These are phyloP conservation scores for Cryphonectria carpinicola DNA, from an alignment of 2,329 filamentous ascomycete genomes.

Conservation along the genomic window DNA sequence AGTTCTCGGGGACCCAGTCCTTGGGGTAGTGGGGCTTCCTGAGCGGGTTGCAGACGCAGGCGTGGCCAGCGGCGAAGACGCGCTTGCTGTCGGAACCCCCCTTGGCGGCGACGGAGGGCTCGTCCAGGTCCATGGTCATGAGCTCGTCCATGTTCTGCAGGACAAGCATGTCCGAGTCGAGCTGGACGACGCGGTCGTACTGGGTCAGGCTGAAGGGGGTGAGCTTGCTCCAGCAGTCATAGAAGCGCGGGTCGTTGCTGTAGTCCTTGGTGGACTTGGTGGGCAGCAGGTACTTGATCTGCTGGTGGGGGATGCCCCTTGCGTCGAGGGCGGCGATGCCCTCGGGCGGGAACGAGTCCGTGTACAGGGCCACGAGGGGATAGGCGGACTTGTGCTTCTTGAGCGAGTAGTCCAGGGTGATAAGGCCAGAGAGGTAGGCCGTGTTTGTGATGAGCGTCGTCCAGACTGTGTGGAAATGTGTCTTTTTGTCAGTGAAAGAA, in stretches of 20 bases:
- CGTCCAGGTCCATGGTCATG: conserved; percentile 73
- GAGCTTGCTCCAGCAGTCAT: conserved; percentile 90
- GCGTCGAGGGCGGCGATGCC: conserved; percentile 71
- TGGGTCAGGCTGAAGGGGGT: conserved; percentile 75
- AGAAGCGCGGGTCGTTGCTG: conserved; percentile 79
- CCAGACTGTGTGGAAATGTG: conserved; percentile 68
- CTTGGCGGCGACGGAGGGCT: conserved; percentile 27
- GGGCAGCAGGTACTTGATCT: conserved; percentile 74
- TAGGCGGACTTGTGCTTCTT: conserved; percentile 68
- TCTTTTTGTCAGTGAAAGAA: background rate
- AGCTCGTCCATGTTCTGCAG: conserved; percentile 88
- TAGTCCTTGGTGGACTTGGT: conserved; percentile 66
- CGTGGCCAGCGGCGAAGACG: conserved; percentile 83
- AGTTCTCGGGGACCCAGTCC: conserved; percentile 65
- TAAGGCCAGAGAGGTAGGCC: conserved; percentile 78
- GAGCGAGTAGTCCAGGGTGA: conserved; percentile 80
- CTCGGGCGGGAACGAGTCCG: conserved; percentile 70
- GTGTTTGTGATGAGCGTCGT: conserved; percentile 85
- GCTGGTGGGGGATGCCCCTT: conserved; percentile 70
- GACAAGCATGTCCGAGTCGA: conserved; percentile 89
- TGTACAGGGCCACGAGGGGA: conserved; percentile 82
- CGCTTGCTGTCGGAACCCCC: conserved; percentile 50
- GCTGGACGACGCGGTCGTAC: conserved; percentile 78
- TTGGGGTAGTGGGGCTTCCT: conserved; percentile 77
- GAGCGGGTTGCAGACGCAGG: conserved; percentile 84